Evolutionary conservation across 139 green algal species (phyloP), one percentile per base, ranked within the genome.

Genomic region (Protoeuglena noctilucae): DNA sequence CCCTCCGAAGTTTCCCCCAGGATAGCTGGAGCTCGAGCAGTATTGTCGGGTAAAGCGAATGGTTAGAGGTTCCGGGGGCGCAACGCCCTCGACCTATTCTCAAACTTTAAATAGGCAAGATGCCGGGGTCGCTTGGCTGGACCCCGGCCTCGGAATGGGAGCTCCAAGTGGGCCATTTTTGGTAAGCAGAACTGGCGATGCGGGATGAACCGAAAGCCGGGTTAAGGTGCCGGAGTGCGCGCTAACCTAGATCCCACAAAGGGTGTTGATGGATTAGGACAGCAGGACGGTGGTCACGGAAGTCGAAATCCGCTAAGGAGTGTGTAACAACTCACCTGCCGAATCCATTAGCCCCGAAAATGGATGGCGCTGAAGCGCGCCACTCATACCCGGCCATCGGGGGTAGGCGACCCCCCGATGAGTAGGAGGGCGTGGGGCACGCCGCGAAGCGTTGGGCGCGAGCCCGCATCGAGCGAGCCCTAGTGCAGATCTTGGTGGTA

Each of bases 281-380:
- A 89, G 75, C 77, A 88, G 83, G 81, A 93, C 81, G 83, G 83
- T 93, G 83, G 83, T 82, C 83, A 93, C 90, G 83, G 83, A 93
- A 93, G 83, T 91, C 83, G 81, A 82, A 90, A 93, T 82, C 81
- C 83, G 83, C 83, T 93, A 90, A 91, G 80, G 84, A 93, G 80
- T 93, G 84, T 91, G 84, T 91, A 93, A 93, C 82, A 91, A 91
- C 82, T 89, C 82, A 89, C 82, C 84, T 89, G 82, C 82, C 84
- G 82, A 93, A 90, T 93, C 71, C 86, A 90, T 82, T 87, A 88
- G 78, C 80, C 81, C 81, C 77, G 81, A 93, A 93, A 93, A 89
- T 93, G 83, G 81, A 93, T 93, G 81, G 79, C 83, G 81, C 83
- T 90, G 58, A 90, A 90, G 81, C 76, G 83, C 63, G 75, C 67